Conservation (phyloP, 139 green algal genomes). For the Tetraselmis striata region DNA sequence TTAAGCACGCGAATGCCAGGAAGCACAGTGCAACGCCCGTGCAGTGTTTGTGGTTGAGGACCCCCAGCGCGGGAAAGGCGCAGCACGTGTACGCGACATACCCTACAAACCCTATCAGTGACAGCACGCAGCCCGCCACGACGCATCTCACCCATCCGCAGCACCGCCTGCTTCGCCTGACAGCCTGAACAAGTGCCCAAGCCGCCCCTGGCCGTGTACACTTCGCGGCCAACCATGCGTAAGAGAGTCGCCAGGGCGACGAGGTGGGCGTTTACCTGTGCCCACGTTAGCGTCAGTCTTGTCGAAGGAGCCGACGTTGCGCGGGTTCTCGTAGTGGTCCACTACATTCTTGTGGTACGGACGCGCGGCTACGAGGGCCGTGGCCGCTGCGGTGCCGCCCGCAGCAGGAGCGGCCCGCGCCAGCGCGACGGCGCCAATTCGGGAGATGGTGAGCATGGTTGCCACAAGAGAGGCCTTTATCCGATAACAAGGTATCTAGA, state of each 20-base stretch:
- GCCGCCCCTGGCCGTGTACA: not conserved
- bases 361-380: constrained; percentile 42
- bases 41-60: no score
- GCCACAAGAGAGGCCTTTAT: no score
- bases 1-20: no score
- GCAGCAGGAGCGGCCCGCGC: constrained; percentile 1
- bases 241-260: not conserved
- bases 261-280: not conserved
- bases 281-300: constrained; percentile 87
- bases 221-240: not conserved
- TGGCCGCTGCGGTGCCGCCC: constrained; percentile 32
- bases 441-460: not conserved
- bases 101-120: not conserved
- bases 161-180: not conserved
- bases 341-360: constrained; percentile 38
- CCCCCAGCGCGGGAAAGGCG: no score
- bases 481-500: no score
- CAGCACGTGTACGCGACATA: not conserved
- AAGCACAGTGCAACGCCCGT: no score
- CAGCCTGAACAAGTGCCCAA: constrained; percentile 61
- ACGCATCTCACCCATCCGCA: not conserved
- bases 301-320: constrained; percentile 96
- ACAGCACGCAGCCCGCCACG: not conserved
- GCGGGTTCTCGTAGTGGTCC: constrained; percentile 94
- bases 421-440: not conserved